A percentile compares a stretch with the other conserved stretches of the same genome.
Evolutionary conservation across 2,329 filamentous ascomycete genomes (phyloP).

Genomic region (Aspergillus nomiae): DNA sequence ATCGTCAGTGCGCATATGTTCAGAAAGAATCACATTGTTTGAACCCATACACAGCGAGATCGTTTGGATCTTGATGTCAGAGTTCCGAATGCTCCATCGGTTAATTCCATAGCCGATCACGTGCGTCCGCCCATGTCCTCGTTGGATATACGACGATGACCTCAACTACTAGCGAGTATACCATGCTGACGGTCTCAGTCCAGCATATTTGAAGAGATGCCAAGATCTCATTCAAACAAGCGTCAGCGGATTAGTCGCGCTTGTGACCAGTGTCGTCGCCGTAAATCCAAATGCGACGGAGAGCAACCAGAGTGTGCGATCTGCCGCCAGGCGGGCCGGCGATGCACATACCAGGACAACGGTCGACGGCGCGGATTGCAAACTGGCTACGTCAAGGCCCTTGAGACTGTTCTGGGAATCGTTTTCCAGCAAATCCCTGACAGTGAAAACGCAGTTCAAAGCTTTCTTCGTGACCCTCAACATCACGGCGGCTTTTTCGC

Average conservation of each 20-base stretch:
- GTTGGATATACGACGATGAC: background rate
- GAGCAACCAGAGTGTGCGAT: conserved; percentile 65
- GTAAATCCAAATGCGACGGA: conserved; percentile 71
- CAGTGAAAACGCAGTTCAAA: background rate
- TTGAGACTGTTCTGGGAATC: background rate
- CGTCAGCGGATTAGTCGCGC: background rate
- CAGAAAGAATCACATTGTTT: background rate
- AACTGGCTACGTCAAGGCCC: background rate
- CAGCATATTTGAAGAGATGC: background rate
- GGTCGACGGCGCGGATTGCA: conserved; percentile 31
- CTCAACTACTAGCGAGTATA: background rate
- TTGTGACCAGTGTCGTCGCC: conserved; percentile 59
- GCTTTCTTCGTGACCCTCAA: background rate
- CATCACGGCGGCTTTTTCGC: background rate
- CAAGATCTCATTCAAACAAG: background rate
- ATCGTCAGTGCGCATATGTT: background rate
- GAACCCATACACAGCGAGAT: background rate
- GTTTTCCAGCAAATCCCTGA: background rate
- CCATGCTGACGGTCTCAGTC: background rate
- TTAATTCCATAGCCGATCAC: background rate
- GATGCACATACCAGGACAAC: conserved; percentile 22
- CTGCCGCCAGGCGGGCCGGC: conserved; percentile 44
- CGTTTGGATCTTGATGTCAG: too few relatives aligned
- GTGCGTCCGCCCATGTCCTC: background rate
- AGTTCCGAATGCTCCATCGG: background rate